Evolutionary conservation across 1,139 yeast genomes (phyloP), one percentile per base, ranked within the genome.

Genomic region (Oligophagozyma castellii): DNA sequence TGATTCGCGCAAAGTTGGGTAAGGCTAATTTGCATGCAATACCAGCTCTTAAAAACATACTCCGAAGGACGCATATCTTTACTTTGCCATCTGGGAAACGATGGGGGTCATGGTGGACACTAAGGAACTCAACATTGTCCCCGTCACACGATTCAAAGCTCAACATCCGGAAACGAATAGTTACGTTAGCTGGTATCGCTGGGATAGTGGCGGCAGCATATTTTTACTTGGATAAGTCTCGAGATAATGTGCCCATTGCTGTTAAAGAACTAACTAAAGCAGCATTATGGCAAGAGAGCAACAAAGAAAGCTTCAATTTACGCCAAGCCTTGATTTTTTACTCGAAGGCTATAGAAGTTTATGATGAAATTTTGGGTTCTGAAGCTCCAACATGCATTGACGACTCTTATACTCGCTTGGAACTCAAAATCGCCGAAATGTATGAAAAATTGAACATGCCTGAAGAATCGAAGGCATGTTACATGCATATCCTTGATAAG

Each of bases 351-450:
- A 42, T 67, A 19, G 54, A 61, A 26, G 58, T 52, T 31, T 67
- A 70, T 11, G 69, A 70, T 36, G 65, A 63, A 12, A 18, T 7
- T 7, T 10, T 18, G 7, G 20, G 20, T 18, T 7, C 10, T 18
- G 20, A 18, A 7, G 10, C 7, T 7, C n/a, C n/a, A n/a, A n/a
- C n/a, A n/a, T n/a, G n/a, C n/a, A 45, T 79, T 19, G 61, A 70
- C 29, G 81, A 77, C 40, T 79, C 74, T 43, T 78, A 73, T 46
- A 84, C 95, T 0, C 94, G 95, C 0, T 68, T 86, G 34, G 93
- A 83, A 46, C 60, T 86, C 48, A 81, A 84, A 46, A 61, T 81
- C 24, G 93, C 79, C 3, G 94, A 84, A 47, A 78, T 83, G 83
- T 80, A 73, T 49, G 92, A 79, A 46, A 58, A 74, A 29, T 55